Base-by-base conservation (phyloP, 2,329 filamentous ascomycete species). In the Stachybotrys chlorohalonatus region DNA sequence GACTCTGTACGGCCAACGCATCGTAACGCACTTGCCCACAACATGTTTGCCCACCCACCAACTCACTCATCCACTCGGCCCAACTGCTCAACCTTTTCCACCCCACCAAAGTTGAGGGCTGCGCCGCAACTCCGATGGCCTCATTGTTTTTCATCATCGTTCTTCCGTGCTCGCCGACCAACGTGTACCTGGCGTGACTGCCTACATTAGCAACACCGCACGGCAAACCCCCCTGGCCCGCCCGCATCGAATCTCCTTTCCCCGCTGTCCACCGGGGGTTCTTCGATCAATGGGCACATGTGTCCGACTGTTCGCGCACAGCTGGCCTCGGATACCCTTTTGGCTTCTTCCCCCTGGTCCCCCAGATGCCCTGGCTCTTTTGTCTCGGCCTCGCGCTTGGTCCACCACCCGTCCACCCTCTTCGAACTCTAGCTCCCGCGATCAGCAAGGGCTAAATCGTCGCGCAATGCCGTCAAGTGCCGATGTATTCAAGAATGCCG, bases 1-100 rank as follows among this genome's bases (percentile, higher is more conserved):
- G 66, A 16, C 46, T 8, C 56, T 58, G 60, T 57, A 59, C 54
- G 60, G 64, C 65, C 66, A 67, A 56, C 64, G 57, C 65, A 67
- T 57, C 4, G 30, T 13, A 24, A 24, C 24, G 24, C 24, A 24
- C 42, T 42, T n/a, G 31, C 39, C 39, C 59, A 56, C 52, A 50
- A 52, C 47, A 53, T 48, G 13, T 42, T 42, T 42, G 36, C 36
- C 36, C 36, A 42, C 36, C 13, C 36, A 42, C 24, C 24, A 24
- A 24, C 24, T 24, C 24, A 24, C 24, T 24, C 24, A 24, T 4
- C 24, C 24, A 24, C 24, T 24, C 24, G 24, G 24, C 24, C 24
- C 24, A 24, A 24, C 24, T 24, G 24, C 24, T 24, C 24, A 24
- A 24, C 24, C 24, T 24, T 24, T 24, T 24, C 24, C 24, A 24